These are phyloP conservation scores for Leccinum fibrillosum DNA, from an alignment of 768 basidiomycete species.

Conservation along the genomic window DNA sequence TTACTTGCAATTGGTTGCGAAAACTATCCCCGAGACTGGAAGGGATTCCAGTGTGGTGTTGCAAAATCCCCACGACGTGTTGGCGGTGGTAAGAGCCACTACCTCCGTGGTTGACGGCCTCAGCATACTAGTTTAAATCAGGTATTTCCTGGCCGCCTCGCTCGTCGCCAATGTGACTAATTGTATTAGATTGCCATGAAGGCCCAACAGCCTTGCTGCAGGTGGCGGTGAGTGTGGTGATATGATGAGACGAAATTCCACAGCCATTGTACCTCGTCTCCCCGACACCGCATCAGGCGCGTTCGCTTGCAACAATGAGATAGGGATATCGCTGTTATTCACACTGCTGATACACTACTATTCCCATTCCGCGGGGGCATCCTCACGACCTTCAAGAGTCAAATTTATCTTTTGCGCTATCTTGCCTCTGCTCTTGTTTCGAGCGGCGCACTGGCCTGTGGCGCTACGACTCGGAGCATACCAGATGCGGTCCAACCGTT, in stretches of 20 bases:
- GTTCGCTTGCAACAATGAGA: not conserved
- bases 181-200: not conserved
- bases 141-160: not conserved
- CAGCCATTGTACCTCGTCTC: not conserved
- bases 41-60: not conserved
- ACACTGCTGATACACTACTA: not conserved
- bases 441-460: not conserved
- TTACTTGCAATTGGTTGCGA: not conserved
- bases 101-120: too few relatives aligned
- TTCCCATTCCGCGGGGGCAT: not conserved
- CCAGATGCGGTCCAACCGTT: not conserved
- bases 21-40: not conserved
- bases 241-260: not conserved
- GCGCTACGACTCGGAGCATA: not conserved
- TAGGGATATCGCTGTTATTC: not conserved
- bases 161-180: not conserved
- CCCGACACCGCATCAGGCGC: not conserved
- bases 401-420: not conserved
- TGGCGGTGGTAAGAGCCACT: too few relatives aligned
- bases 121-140: too few relatives aligned
- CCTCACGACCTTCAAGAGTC: not conserved
- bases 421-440: not conserved
- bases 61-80: too few relatives aligned
- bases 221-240: not conserved
- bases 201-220: not conserved